These are phyloP conservation scores for Myxozyma lipomycoides DNA, from an alignment of 805 yeast genomes.

Conservation along the genomic window DNA sequence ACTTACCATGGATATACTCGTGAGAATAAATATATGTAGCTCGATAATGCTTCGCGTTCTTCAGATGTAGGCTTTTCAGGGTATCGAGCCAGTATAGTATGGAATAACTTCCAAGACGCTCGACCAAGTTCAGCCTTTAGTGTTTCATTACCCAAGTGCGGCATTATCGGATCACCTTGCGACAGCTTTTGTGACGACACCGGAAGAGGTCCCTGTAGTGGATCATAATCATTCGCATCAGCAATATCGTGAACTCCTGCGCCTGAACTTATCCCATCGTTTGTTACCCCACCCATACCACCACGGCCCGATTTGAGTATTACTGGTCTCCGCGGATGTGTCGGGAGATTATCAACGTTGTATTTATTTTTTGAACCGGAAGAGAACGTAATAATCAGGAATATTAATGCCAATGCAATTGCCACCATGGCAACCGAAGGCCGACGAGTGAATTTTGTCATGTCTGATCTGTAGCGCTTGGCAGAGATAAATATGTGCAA, in stretches of 20 bases:
- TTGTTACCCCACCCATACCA: not conserved
- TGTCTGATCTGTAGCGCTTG: too few relatives aligned
- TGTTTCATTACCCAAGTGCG: slow-evolving; percentile 85
- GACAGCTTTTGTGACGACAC: slow-evolving; percentile 25
- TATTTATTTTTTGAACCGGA: not conserved
- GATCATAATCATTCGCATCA: slow-evolving; percentile 29
- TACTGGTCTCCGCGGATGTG: not conserved
- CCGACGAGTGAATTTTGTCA: slow-evolving; percentile 1
- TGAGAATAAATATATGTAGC: slow-evolving; percentile 70
- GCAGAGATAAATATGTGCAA: too few relatives aligned
- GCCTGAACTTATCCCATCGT: not conserved
- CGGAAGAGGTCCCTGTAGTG: slow-evolving; percentile 25
- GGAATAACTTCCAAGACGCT: slow-evolving; percentile 88
- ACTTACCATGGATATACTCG: slow-evolving; percentile 85
- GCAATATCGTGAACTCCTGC: slow-evolving; percentile 14
- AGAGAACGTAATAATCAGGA: slow-evolving; percentile 12
- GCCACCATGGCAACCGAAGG: slow-evolving; percentile 8
- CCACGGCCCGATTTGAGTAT: not conserved
- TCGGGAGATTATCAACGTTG: not conserved
- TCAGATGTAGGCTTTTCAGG: slow-evolving; percentile 72
- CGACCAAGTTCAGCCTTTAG: slow-evolving; percentile 79
- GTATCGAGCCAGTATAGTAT: slow-evolving; percentile 85
- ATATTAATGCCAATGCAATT: slow-evolving; percentile 4
- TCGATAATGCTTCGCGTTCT: slow-evolving; percentile 59
- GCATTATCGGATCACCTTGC: slow-evolving; percentile 66